Conservation (phyloP, 495 filamentous ascomycete species). For the Podospora pseudopauciseta region DNA sequence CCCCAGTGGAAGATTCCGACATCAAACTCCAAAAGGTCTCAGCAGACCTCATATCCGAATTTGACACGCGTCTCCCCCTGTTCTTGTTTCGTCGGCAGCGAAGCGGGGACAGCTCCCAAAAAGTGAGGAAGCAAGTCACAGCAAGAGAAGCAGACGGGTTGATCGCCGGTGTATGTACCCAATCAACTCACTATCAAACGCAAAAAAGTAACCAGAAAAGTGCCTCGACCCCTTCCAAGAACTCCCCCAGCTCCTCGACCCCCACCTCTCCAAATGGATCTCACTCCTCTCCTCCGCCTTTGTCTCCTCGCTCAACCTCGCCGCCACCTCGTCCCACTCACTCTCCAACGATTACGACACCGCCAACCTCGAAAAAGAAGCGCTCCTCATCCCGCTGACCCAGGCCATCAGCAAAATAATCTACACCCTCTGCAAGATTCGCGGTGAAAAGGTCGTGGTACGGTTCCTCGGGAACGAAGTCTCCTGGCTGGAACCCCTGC, state of each 20-base stretch:
- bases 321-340: not conserved
- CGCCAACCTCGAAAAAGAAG: not conserved
- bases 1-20: slow-evolving; percentile 57
- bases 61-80: slow-evolving; percentile 52
- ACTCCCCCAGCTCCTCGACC: slow-evolving; percentile 92
- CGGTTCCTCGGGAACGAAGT: slow-evolving; percentile 88
- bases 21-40: slow-evolving; percentile 71
- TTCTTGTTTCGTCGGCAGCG: slow-evolving; percentile 40
- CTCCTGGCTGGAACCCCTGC: slow-evolving; percentile 71
- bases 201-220: slow-evolving; percentile 11
- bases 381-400: slow-evolving; percentile 55
- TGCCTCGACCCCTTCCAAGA: slow-evolving; percentile 93
- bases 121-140: not conserved
- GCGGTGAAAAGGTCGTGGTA: slow-evolving; percentile 87
- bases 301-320: slow-evolving; percentile 50
- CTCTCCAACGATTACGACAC: not conserved
- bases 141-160: not conserved
- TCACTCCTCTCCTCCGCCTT: slow-evolving; percentile 70
- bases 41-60: slow-evolving; percentile 61
- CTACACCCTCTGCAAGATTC: slow-evolving; percentile 90
- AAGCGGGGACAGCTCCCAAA: slow-evolving; percentile 9
- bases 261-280: slow-evolving; percentile 70
- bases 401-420: slow-evolving; percentile 72
- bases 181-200: not conserved
- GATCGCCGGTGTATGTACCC: not conserved